These are phyloP conservation scores for Iris pallida DNA, from an alignment of 116 monocot species.

Conservation along the genomic window DNA sequence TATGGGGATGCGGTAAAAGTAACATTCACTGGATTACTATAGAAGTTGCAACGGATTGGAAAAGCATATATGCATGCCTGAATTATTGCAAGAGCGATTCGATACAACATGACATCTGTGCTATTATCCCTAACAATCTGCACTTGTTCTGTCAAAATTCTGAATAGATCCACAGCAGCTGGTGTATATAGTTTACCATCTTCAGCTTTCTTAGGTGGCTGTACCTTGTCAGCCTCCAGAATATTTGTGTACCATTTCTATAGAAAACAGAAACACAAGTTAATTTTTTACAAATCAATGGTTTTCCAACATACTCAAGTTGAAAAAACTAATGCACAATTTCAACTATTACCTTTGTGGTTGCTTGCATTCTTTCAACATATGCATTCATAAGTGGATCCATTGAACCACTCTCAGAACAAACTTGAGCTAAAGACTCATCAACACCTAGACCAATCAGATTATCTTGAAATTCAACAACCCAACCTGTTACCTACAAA, in stretches of 20 bases:
- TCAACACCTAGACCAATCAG: constrained; percentile 94
- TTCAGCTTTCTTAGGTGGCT: constrained; percentile 94
- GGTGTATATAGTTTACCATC: constrained; percentile 96
- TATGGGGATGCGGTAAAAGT: neutral
- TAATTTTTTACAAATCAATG: neutral
- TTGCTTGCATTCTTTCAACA: constrained; percentile 93
- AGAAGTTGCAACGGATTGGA: neutral
- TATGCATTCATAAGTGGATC: constrained; percentile 99
- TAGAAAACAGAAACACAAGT: constrained; percentile 3
- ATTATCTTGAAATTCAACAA: constrained; percentile 93
- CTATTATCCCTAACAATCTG: constrained; percentile 96
- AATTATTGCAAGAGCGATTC: constrained; percentile 89
- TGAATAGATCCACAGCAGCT: constrained; percentile 95
- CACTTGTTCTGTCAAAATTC: constrained; percentile 93
- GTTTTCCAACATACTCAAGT: neutral
- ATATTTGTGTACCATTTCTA: constrained; percentile 99
- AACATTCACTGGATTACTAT: neutral
- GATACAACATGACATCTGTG: constrained; percentile 94
- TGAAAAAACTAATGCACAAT: neutral
- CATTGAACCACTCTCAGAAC: constrained; percentile 99
- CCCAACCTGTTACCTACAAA: constrained; percentile 94
- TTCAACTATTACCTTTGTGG: constrained; percentile 52
- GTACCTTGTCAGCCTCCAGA: constrained; percentile 89
- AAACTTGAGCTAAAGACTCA: constrained; percentile 98
- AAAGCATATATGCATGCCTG: constrained; percentile 45